Evolutionary conservation across 768 basidiomycete genomes (phyloP), one percentile per base, ranked within the genome.

Genomic region (Mycena galopus): DNA sequence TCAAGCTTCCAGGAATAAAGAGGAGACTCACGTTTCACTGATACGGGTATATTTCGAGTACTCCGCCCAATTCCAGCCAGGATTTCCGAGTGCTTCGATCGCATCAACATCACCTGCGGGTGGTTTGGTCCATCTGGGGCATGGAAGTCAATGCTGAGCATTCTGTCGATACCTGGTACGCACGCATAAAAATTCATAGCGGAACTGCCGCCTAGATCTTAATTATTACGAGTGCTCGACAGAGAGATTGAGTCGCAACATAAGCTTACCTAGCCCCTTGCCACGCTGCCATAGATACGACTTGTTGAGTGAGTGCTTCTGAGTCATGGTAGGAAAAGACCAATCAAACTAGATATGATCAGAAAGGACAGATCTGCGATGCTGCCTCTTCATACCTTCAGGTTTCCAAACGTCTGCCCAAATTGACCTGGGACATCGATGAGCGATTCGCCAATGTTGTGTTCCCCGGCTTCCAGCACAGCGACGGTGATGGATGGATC

Each of bases 41-140:
- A 81, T 84, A 67, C 79, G 79, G 5, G 79, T 81, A 66, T 85
- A 85, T 61, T 83, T 82, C 17, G 78, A 65, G 62, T 82, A 85
- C 21, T 83, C 81, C 0, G 81, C 77, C 86, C 86, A 89, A 71
- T 88, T 88, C 88, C 88, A 90, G 12, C 88, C 88, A 4, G 82
- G 81, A 64, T 89, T 89, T 11, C 88, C 88, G 16, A 90, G 80
- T 61, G 80, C 78, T 73, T 89, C 88, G 57, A 85, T 80, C 11
- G 79, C 81, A 61, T 82, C 78, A 33, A 81, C 67, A 59, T 81
- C 81, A 16, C 55, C 66, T n/a, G 76, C 77, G 44, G 80, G 81
- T 23, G 82, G 81, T 61, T 80, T 78, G 59, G 73, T 77, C 82
- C 81, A 82, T 29, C 44, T 53, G 53, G 19, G 47, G 67, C 30